phyloP scores from a whole-genome alignment of 2,329 filamentous ascomycete genomes.

The Fonsecaea pedrosoi region DNA sequence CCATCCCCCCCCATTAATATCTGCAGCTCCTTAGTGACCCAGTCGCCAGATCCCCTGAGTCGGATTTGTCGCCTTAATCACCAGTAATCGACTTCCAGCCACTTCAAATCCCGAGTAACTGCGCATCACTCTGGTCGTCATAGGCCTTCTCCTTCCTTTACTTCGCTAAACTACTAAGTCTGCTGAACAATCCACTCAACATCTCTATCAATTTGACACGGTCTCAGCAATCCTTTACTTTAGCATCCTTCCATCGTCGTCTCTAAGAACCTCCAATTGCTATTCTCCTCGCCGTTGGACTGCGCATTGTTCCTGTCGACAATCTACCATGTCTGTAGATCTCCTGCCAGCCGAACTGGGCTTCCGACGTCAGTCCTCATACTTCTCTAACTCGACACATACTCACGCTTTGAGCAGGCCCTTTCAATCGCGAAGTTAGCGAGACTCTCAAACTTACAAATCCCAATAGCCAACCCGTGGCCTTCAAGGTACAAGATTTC shows the following conservation, averaged over 20 bases:
- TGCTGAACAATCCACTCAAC: constrained; percentile 34
- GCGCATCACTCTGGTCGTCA: constrained; percentile 17
- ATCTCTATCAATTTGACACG: constrained; percentile 33
- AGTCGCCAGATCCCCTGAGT: not conserved
- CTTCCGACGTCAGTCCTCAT: constrained; percentile 74
- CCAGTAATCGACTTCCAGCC: constrained; percentile 9
- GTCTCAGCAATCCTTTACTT: constrained; percentile 34
- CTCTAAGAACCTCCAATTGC: constrained; percentile 22
- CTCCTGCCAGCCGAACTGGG: constrained; percentile 89
- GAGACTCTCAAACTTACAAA: constrained; percentile 67
- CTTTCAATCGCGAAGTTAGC: constrained; percentile 69
- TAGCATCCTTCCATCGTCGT: constrained; percentile 23
- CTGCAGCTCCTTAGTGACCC: not conserved
- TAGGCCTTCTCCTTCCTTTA: constrained; percentile 8
- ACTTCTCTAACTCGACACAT: constrained; percentile 18
- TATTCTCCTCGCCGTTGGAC: not conserved
- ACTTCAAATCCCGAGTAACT: constrained; percentile 19
- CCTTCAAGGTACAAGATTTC: constrained; percentile 61
- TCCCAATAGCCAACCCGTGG: constrained; percentile 63
- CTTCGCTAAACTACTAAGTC: constrained; percentile 11
- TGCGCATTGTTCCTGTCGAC: constrained; percentile 22
- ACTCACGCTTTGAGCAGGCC: constrained; percentile 54
- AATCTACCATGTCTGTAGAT: constrained; percentile 83
- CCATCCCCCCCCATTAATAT: not conserved
- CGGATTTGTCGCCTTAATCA: not conserved